These are phyloP conservation scores for Aspergillus japonicus DNA, from an alignment of 2,329 filamentous ascomycete genomes.

Conservation along the genomic window DNA sequence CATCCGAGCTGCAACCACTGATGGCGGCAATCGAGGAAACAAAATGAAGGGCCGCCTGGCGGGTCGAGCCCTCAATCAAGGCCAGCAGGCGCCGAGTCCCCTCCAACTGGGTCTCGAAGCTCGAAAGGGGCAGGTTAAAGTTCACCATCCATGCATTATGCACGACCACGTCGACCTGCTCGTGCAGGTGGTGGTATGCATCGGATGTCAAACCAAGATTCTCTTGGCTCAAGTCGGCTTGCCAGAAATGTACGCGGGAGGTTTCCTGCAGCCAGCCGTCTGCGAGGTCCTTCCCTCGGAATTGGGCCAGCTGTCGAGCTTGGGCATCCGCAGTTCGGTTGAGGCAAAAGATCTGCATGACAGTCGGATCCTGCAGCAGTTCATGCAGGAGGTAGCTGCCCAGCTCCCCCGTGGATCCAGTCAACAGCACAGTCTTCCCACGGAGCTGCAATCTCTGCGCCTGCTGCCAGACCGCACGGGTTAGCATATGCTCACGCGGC, in stretches of 20 bases:
- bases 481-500: neutral
- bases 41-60: neutral
- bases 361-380: neutral
- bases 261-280: neutral
- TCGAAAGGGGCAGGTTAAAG: neutral
- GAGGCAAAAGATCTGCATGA: slow-evolving; percentile 3
- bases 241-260: neutral
- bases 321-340: neutral
- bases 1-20: neutral
- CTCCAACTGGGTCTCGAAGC: neutral
- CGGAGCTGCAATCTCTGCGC: neutral
- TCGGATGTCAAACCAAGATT: neutral
- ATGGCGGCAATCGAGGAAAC: slow-evolving; percentile 5
- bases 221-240: neutral
- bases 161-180: neutral
- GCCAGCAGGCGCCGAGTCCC: neutral
- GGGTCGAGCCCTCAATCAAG: neutral
- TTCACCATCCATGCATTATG: neutral
- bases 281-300: neutral
- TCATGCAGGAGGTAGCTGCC: slow-evolving; percentile 3
- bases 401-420: slow-evolving; percentile 5
- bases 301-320: neutral
- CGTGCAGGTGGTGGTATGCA: neutral
- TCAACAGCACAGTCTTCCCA: neutral
- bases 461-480: neutral